These are phyloP conservation scores for Penicillium crystallinum DNA, from an alignment of 495 filamentous ascomycete species.

Conservation along the genomic window DNA sequence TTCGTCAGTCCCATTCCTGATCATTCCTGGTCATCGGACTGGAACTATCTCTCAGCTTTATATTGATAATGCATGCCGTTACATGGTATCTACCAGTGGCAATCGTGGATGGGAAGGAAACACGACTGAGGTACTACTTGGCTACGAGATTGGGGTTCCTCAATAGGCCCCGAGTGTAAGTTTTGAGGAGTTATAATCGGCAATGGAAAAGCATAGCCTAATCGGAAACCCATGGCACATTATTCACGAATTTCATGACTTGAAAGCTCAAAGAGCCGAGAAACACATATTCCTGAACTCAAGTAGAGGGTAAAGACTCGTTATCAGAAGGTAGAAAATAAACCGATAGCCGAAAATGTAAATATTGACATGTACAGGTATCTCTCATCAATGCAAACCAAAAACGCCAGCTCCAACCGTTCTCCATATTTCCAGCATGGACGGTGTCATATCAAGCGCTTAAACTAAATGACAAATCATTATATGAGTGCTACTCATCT, in stretches of 20 bases:
- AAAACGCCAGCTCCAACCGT: slow-evolving; percentile 9
- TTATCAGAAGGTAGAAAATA: background rate
- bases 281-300: background rate
- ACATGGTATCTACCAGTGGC: slow-evolving; percentile 85
- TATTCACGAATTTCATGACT: slow-evolving; percentile 7
- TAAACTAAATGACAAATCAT: slow-evolving; percentile 17
- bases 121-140: slow-evolving; percentile 83
- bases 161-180: slow-evolving; percentile 10
- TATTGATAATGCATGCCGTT: slow-evolving; percentile 80
- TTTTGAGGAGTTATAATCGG: background rate
- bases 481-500: slow-evolving; percentile 20
- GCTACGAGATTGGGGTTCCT: slow-evolving; percentile 78
- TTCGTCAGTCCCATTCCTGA: slow-evolving; percentile 84
- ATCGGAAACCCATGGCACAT: background rate
- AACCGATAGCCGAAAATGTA: background rate
- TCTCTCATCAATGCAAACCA: background rate
- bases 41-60: slow-evolving; percentile 82
- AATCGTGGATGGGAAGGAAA: slow-evolving; percentile 96
- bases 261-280: background rate
- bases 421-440: slow-evolving; percentile 1
- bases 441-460: slow-evolving; percentile 3
- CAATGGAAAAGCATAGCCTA: background rate
- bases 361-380: background rate
- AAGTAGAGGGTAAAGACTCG: background rate
- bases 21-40: slow-evolving; percentile 88